A percentile compares a stretch with the other conserved stretches of the same genome.
Conservation (phyloP, 768 basidiomycete genomes). For the Boletellus sp. region DNA sequence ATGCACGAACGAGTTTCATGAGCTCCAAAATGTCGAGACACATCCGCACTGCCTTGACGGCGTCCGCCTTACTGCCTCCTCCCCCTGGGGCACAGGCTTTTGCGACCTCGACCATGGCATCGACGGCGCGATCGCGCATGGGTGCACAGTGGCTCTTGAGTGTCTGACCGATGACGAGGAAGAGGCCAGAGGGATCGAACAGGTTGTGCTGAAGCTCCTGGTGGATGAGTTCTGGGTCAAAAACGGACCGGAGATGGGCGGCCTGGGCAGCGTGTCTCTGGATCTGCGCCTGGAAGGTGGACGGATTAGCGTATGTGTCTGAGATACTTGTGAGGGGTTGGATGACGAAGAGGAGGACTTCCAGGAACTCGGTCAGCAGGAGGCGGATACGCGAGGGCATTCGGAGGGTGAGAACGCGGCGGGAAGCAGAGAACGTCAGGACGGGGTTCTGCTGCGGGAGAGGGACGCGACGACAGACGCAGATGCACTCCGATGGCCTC, state of each 20-base stretch:
- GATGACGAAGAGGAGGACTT: constrained; percentile 80
- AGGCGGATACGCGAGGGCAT: constrained; percentile 69
- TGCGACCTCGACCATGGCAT: constrained; percentile 76
- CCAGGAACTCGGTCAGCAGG: constrained; percentile 71
- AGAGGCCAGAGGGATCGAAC: constrained; percentile 77
- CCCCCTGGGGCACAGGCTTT: constrained; percentile 53
- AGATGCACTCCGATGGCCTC: constrained; percentile 51
- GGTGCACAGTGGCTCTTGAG: constrained; percentile 92
- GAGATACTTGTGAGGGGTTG: constrained; percentile 68
- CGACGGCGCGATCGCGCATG: constrained; percentile 82
- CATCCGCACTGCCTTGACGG: constrained; percentile 70
- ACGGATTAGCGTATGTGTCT: constrained; percentile 57
- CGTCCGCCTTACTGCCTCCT: constrained; percentile 54
- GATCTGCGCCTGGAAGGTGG: constrained; percentile 56
- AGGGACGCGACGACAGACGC: constrained; percentile 49
- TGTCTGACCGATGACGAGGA: constrained; percentile 72
- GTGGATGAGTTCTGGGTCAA: constrained; percentile 80
- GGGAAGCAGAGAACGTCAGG: constrained; percentile 42
- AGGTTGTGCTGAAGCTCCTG: constrained; percentile 74
- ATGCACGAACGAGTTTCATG: constrained; percentile 82
- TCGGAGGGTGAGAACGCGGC: constrained; percentile 53
- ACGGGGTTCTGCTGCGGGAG: constrained; percentile 39
- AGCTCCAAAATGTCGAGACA: constrained; percentile 90
- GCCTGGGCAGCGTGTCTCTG: constrained; percentile 62
- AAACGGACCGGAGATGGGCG: constrained; percentile 63